These are phyloP conservation scores for Sporothrix inflata DNA, from an alignment of 2,329 filamentous ascomycete species.

Conservation along the genomic window DNA sequence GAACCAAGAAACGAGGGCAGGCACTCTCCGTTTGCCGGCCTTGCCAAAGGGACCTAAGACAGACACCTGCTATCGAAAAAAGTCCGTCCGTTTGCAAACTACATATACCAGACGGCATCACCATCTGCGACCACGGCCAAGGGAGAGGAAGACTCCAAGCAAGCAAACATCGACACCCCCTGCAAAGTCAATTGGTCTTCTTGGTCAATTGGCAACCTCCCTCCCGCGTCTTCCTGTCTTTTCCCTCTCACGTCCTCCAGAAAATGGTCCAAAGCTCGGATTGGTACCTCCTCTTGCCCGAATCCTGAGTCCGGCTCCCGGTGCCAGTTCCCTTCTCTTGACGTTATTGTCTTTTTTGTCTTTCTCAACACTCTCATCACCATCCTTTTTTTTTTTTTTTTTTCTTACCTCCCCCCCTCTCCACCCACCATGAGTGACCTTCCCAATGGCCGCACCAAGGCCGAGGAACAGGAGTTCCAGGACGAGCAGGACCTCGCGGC, in stretches of 20 bases:
- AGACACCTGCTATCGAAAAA: not conserved
- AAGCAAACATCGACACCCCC: not conserved
- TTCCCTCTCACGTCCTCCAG: not conserved
- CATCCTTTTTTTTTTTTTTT: not conserved
- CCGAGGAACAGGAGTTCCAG: conserved; percentile 28
- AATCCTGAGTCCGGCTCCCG: conserved; percentile 4
- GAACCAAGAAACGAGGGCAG: not conserved
- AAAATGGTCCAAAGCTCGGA: conserved; percentile 28
- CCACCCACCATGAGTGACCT: conserved; percentile 21
- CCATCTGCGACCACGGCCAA: not conserved
- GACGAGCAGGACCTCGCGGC: conserved; percentile 32
- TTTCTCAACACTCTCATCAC: not conserved
- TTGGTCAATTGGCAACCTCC: not conserved
- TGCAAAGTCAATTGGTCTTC: not conserved
- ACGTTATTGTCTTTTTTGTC: not conserved
- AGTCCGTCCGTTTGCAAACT: not conserved
- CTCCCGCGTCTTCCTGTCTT: not conserved
- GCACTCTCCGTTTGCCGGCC: not conserved
- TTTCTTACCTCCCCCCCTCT: not conserved
- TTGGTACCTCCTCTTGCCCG: conserved; percentile 24
- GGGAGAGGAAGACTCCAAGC: not conserved
- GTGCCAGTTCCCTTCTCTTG: not conserved
- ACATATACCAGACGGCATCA: conserved; percentile 19
- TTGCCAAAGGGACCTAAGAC: not conserved
- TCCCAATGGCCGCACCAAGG: conserved; percentile 23